Conservation (phyloP, 2,329 filamentous ascomycete genomes). For the Penicillium sp. region DNA sequence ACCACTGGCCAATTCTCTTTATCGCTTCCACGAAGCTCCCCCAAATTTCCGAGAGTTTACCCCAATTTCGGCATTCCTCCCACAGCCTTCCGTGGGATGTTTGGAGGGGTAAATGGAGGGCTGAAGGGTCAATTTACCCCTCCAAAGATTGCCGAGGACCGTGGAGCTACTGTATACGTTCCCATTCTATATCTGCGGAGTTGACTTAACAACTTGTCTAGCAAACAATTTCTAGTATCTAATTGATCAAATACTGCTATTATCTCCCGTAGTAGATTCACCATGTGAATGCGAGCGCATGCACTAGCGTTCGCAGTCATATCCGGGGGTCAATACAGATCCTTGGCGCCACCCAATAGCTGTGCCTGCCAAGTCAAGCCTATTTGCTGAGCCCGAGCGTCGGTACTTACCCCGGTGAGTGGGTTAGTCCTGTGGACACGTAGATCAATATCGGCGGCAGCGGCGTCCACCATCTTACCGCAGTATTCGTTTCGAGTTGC, state of each 20-base stretch:
- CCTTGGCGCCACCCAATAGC: too few species aligned
- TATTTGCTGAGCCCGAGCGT: conserved; percentile 5
- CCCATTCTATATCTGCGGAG: neutral
- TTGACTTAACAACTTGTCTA: neutral
- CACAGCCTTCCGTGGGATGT: neutral
- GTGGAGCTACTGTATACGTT: neutral
- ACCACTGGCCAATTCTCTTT: conserved; percentile 6
- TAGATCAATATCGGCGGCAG: conserved; percentile 7
- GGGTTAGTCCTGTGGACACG: neutral
- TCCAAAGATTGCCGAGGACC: neutral
- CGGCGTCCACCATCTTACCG: neutral
- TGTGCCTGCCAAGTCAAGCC: too few species aligned
- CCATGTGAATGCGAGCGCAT: neutral
- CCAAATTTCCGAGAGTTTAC: neutral
- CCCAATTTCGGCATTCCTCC: conserved; percentile 1
- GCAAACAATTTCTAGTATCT: neutral
- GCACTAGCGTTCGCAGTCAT: neutral
- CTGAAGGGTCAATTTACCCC: neutral
- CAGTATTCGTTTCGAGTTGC: neutral
- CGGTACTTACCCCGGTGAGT: conserved; percentile 3
- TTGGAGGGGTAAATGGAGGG: conserved; percentile 4
- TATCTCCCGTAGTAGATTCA: neutral
- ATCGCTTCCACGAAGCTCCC: neutral
- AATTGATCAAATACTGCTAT: neutral
- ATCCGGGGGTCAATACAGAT: too few species aligned